Conservation (phyloP, 2,329 filamentous ascomycete species). For the Blastomyces percursus region DNA sequence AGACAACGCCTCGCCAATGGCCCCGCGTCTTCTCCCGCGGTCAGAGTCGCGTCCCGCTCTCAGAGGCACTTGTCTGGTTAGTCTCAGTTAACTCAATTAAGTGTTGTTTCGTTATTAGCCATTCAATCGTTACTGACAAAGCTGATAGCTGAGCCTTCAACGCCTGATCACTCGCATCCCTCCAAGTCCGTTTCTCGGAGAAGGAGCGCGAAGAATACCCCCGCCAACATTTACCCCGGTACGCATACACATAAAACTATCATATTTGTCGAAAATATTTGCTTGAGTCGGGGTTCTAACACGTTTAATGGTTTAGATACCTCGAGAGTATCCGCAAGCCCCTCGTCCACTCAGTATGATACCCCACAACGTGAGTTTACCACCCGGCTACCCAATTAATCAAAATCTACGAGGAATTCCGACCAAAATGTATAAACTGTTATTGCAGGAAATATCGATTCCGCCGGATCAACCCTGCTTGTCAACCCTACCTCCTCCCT, state of each 20-base stretch:
- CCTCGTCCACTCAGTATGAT: not conserved
- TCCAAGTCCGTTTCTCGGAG: not conserved
- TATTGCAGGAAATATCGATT: constrained; percentile 23
- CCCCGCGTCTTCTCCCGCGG: not conserved
- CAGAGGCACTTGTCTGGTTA: not conserved
- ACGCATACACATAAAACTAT: not conserved
- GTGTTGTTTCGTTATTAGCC: not conserved
- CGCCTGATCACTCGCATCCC: not conserved
- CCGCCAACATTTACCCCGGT: not conserved
- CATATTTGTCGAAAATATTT: not conserved
- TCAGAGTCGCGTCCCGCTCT: not conserved
- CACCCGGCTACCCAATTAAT: not conserved
- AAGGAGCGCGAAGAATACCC: not conserved
- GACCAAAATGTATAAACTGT: constrained; percentile 7
- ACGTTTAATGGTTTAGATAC: not conserved
- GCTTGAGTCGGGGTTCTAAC: not conserved
- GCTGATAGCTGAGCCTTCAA: not conserved
- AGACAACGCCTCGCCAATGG: not conserved
- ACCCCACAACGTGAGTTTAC: constrained; percentile 6
- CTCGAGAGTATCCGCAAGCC: not conserved
- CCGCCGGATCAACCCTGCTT: constrained; percentile 19
- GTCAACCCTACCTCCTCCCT: constrained; percentile 32
- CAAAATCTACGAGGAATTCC: not conserved
- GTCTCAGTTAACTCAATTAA: not conserved
- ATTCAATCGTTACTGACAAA: not conserved